A percentile compares a stretch with the other conserved stretches of the same genome.
phyloP scores from a whole-genome alignment of 2,329 filamentous ascomycete species.

The Phyllosticta citriasiana region DNA sequence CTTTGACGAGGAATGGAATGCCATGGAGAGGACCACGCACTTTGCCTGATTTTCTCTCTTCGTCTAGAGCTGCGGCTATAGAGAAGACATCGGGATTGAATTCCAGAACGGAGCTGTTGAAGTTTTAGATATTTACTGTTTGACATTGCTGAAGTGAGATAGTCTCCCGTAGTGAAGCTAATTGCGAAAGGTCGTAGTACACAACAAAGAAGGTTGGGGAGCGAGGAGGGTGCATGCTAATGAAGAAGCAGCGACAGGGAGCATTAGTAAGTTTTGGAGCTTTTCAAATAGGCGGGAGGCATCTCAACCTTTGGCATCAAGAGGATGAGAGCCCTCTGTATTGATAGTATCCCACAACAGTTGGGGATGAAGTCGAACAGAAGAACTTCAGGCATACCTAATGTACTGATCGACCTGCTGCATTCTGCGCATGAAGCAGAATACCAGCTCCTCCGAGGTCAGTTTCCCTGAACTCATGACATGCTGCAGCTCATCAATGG shows the following conservation, averaged over 20 bases:
- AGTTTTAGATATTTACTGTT: background rate
- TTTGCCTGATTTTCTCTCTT: conserved; percentile 46
- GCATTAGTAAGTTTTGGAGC: too few relatives aligned
- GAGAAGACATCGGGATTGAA: conserved; percentile 56
- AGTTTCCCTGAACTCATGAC: conserved; percentile 46
- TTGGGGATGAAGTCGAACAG: background rate
- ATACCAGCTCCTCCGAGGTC: conserved; percentile 30
- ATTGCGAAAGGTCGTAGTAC: too few relatives aligned
- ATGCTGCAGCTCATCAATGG: conserved; percentile 56
- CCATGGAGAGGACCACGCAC: conserved; percentile 61
- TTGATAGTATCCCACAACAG: too few relatives aligned
- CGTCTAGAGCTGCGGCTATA: conserved; percentile 53
- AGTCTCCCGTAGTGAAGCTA: too few relatives aligned
- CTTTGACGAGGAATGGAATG: conserved; percentile 66
- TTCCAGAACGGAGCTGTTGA: conserved; percentile 50
- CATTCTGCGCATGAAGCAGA: conserved; percentile 44
- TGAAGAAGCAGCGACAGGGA: too few relatives aligned
- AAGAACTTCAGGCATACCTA: background rate
- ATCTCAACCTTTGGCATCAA: too few relatives aligned
- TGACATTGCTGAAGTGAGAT: background rate
- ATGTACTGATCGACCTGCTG: conserved; percentile 45
- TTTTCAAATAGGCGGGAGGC: too few relatives aligned
- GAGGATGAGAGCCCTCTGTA: too few relatives aligned
- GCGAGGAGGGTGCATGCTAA: too few relatives aligned
- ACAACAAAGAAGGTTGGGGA: too few relatives aligned